Conservation (phyloP, 1,139 yeast species). For the Spathaspora sp. region DNA sequence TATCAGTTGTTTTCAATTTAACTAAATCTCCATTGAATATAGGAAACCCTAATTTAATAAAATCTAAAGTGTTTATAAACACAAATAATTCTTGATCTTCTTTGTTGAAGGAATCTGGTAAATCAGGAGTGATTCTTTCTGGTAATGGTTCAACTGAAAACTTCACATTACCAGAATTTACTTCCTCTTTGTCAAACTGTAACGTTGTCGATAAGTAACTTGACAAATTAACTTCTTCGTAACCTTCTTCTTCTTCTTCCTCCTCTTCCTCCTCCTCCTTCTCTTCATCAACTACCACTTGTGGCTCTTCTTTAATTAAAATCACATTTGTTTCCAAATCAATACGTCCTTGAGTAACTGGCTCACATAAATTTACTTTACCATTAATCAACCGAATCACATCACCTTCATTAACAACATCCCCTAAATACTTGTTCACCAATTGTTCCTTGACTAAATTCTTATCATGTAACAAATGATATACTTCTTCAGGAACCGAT, state of each 20-base stretch:
- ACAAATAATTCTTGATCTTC: conserved; percentile 50
- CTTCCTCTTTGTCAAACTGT: conserved; percentile 18
- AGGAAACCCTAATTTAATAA: conserved; percentile 55
- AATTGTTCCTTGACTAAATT: conserved; percentile 26
- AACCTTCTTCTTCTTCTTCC: conserved; percentile 11
- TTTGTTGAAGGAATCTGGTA: conserved; percentile 30
- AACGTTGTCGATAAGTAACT: conserved; percentile 35
- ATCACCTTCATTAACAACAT: conserved; percentile 35
- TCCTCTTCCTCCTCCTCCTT: conserved; percentile 10
- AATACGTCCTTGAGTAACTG: conserved; percentile 66
- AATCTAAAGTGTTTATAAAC: conserved; percentile 51
- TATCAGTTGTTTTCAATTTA: conserved; percentile 27
- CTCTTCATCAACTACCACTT: conserved; percentile 8
- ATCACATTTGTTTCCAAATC: conserved; percentile 48
- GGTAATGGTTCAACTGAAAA: conserved; percentile 33
- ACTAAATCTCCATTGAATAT: conserved; percentile 71
- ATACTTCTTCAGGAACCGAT: conserved; percentile 46
- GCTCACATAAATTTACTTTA: conserved; percentile 62
- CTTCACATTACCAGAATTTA: conserved; percentile 6
- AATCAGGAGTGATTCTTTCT: conserved; percentile 25
- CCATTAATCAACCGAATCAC: conserved; percentile 47
- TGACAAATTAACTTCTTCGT: conserved; percentile 29
- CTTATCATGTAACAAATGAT: conserved; percentile 32
- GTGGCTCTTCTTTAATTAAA: conserved; percentile 29
- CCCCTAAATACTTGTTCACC: conserved; percentile 24